Conservation (phyloP, 306 rosid species). For the Malus sylvestris region DNA sequence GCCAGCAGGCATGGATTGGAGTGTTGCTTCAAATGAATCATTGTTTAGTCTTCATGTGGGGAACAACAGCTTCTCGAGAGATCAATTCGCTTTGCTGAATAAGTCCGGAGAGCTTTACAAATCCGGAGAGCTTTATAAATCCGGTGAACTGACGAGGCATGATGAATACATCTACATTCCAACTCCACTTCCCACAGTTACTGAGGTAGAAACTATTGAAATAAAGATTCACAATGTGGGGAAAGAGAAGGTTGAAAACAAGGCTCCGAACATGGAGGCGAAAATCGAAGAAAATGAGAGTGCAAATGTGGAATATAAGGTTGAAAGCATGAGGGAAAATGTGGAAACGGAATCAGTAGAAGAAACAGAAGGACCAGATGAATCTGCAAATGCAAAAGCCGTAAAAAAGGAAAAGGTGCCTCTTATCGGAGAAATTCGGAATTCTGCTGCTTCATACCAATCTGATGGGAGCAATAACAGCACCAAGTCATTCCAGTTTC, state of each 20-base stretch:
- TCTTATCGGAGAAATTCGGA: conserved; percentile 1
- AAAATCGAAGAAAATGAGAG: neutral
- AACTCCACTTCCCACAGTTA: conserved; percentile 15
- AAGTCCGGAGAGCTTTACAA: conserved; percentile 10
- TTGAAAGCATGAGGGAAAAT: neutral
- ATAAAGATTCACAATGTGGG: neutral
- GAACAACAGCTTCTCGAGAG: conserved; percentile 53
- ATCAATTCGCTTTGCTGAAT: conserved; percentile 4
- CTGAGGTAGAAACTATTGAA: neutral
- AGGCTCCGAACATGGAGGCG: neutral
- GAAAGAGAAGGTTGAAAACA: neutral
- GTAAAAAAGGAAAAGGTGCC: neutral
- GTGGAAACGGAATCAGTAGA: conserved; percentile 4
- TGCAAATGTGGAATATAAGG: neutral
- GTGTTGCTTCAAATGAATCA: conserved; percentile 63
- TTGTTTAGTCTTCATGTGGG: conserved; percentile 60
- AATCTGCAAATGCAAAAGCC: neutral
- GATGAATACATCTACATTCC: conserved; percentile 13
- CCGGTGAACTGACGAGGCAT: conserved; percentile 33
- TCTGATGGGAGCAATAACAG: conserved; percentile 32
- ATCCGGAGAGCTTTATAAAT: conserved; percentile 4
- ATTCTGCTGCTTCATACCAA: conserved; percentile 1
- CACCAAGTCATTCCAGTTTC: conserved; percentile 50
- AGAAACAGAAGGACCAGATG: neutral
- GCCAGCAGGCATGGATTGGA: conserved; percentile 51